These are phyloP conservation scores for Platismatia glauca DNA, from an alignment of 495 filamentous ascomycete genomes.

Conservation along the genomic window DNA sequence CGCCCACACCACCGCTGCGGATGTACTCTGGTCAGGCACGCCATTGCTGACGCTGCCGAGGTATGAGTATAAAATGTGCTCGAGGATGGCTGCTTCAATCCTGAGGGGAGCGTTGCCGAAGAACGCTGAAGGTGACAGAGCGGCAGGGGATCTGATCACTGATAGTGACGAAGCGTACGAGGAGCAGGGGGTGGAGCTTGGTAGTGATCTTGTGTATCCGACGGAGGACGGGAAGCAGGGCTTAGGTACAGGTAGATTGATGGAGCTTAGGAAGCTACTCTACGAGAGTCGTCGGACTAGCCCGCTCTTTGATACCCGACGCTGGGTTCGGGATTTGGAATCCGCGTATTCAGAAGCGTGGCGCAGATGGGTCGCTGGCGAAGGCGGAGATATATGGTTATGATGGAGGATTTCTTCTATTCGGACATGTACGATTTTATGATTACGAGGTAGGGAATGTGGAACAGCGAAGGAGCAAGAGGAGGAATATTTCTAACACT, in stretches of 20 bases:
- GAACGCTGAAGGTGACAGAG: slow-evolving; percentile 52
- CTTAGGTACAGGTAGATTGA: slow-evolving; percentile 55
- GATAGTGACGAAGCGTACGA: slow-evolving; percentile 73
- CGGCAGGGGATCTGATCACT: slow-evolving; percentile 69
- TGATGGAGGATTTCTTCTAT: slow-evolving; percentile 9
- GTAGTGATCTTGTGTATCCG: slow-evolving; percentile 55
- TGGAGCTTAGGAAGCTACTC: slow-evolving; percentile 67
- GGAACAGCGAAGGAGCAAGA: background rate
- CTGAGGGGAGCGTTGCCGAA: slow-evolving; percentile 79
- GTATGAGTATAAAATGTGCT: slow-evolving; percentile 98
- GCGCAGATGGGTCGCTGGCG: slow-evolving; percentile 74
- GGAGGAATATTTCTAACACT: background rate
- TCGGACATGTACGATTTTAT: slow-evolving; percentile 4
- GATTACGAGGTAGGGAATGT: slow-evolving; percentile 3
- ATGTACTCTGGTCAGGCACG: slow-evolving; percentile 92
- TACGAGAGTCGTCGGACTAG: slow-evolving; percentile 75
- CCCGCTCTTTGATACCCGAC: slow-evolving; percentile 79
- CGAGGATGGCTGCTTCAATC: slow-evolving; percentile 92
- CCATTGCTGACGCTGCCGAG: slow-evolving; percentile 90
- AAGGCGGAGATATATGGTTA: slow-evolving; percentile 84
- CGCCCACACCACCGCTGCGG: slow-evolving; percentile 93
- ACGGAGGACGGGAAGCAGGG: slow-evolving; percentile 40
- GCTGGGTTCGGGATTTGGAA: slow-evolving; percentile 92
- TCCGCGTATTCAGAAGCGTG: slow-evolving; percentile 81
- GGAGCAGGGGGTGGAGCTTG: slow-evolving; percentile 64